phyloP scores from a whole-genome alignment of 352 stramenopile genomes.

The Pythium sukuiense region DNA sequence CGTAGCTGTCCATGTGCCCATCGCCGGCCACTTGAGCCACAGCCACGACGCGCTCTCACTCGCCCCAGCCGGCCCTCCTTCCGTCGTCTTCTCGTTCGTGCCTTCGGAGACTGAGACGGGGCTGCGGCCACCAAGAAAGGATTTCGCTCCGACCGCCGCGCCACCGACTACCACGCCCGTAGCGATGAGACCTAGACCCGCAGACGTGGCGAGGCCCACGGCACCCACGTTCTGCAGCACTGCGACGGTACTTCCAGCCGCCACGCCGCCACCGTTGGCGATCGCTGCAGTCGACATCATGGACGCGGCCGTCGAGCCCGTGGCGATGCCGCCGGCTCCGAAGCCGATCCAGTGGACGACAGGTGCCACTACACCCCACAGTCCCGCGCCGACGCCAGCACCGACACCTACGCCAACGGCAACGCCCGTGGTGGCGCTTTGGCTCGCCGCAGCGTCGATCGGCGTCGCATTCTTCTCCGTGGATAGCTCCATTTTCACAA shows the following conservation, averaged over 20 bases:
- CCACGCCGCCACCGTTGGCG: conserved; percentile 47
- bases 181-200: conserved; percentile 33
- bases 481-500: background rate
- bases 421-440: conserved; percentile 1
- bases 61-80: background rate
- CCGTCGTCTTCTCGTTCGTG: background rate
- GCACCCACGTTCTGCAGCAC: conserved; percentile 52
- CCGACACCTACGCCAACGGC: conserved; percentile 26
- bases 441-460: background rate
- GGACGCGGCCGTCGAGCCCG: conserved; percentile 39
- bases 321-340: conserved; percentile 36
- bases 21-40: background rate
- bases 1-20: background rate
- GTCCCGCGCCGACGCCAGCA: conserved; percentile 20
- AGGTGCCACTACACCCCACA: conserved; percentile 32
- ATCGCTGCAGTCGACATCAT: conserved; percentile 62
- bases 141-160: background rate
- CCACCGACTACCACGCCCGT: conserved; percentile 6
- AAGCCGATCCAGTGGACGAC: conserved; percentile 44
- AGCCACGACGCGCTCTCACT: background rate
- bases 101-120: background rate
- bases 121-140: too few species aligned
- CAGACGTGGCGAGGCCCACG: conserved; percentile 34
- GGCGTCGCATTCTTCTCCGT: background rate
- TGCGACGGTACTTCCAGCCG: conserved; percentile 37